Evolutionary conservation across 78 protist species (phyloP), one percentile per base, ranked within the genome.

Genomic region (Dictyostelium citrinum): DNA sequence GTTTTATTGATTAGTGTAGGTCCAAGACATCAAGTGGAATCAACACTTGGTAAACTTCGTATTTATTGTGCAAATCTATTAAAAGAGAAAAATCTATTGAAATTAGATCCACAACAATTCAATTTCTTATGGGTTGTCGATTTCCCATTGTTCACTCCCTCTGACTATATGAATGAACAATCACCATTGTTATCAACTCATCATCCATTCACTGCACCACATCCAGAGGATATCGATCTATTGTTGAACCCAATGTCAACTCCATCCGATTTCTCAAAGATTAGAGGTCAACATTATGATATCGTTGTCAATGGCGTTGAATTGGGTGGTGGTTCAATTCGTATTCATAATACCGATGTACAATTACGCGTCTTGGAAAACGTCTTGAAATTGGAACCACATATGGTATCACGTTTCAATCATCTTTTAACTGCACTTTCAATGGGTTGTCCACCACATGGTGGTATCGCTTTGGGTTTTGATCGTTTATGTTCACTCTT

Each of bases 131-230:
- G 98, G 98, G 97, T 97, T 17, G 91, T n/a, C 0, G 98, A 98
- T 72, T 98, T 97, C 90, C 99, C 99, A 5, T 78, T 96, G 33
- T 97, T 96, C 70, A 96, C 88, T 35, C 92, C 92, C 29, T 6
- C 75, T 2, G 86, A 70, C 41, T 90, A 82, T 35, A 27, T 77
- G 39, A 27, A 35, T 39, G 97, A 91, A 11, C 31, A 39, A 7
- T 81, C 90, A 16, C 45, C 82, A 29, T 14, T 93, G 4, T 39
- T 17, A 41, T 27, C 96, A 14, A 74, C 85, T 5, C 99, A 98
- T 81, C 98, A 98, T 71, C 99, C 99, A 46, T 98, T 98, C 90
- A 98, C 99, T 2, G 95, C 98, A 1, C 99, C 99, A 4, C 95
- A 81, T 55, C 94, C 90, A 14, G 97, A 90, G 7, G 98, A 97